Conservation (phyloP, 2,329 filamentous ascomycete genomes). For the Alternaria angustiovoidea region DNA sequence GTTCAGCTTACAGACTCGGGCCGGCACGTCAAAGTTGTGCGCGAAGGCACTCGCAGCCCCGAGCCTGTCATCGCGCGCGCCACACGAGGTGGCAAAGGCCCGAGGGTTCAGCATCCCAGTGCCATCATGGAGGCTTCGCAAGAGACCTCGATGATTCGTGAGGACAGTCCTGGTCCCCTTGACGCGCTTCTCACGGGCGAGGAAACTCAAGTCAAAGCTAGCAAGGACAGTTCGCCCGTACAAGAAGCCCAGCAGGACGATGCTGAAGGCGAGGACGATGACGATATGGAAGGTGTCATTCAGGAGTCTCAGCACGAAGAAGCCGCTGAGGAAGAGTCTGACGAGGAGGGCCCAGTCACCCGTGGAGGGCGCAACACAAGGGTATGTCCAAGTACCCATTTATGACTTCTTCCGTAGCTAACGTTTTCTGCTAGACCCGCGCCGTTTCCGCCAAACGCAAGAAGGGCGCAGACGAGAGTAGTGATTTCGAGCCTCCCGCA, state of each 20-base stretch:
- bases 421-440: slow-evolving; percentile 33
- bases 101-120: slow-evolving; percentile 57
- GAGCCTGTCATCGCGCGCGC: slow-evolving; percentile 55
- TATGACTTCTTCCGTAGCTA: slow-evolving; percentile 20
- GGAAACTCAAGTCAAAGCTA: slow-evolving; percentile 49
- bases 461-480: slow-evolving; percentile 63
- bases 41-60: slow-evolving; percentile 62
- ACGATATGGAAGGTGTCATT: slow-evolving; percentile 49
- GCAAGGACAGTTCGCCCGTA: slow-evolving; percentile 40
- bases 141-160: slow-evolving; percentile 53
- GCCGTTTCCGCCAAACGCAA: slow-evolving; percentile 45
- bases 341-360: slow-evolving; percentile 64
- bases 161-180: slow-evolving; percentile 43
- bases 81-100: slow-evolving; percentile 57
- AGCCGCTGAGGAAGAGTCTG: slow-evolving; percentile 52
- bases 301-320: slow-evolving; percentile 53
- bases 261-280: slow-evolving; percentile 36
- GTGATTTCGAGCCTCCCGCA: slow-evolving; percentile 69
- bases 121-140: slow-evolving; percentile 63
- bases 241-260: slow-evolving; percentile 46
- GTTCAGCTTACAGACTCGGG: slow-evolving; percentile 67
- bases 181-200: slow-evolving; percentile 45
- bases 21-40: slow-evolving; percentile 63
- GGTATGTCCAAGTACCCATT: slow-evolving; percentile 18
- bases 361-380: slow-evolving; percentile 54